A percentile compares a stretch with the other conserved stretches of the same genome.
Conservation (phyloP, 495 filamentous ascomycete genomes). For the Emericellopsis terricola region DNA sequence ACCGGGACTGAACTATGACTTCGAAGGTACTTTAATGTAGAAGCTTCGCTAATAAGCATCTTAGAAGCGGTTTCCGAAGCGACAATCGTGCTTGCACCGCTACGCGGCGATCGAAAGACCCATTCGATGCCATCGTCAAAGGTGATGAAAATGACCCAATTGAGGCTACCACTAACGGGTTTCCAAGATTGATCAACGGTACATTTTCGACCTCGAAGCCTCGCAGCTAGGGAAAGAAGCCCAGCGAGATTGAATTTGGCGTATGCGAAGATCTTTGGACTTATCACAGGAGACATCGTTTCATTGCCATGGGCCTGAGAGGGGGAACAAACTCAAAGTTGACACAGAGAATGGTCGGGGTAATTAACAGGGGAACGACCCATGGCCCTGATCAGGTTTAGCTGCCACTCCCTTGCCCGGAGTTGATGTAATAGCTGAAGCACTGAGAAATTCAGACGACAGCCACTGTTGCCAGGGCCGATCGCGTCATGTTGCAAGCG, state of each 20-base stretch:
- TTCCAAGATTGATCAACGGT: not conserved
- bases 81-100: not conserved
- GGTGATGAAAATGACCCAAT: not conserved
- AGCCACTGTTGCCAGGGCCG: too few species aligned
- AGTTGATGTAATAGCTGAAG: too few species aligned
- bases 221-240: not conserved
- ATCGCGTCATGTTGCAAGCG: too few species aligned
- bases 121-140: not conserved
- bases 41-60: not conserved
- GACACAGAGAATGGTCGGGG: too few species aligned
- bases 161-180: not conserved
- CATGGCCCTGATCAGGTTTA: too few species aligned
- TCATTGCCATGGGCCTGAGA: too few species aligned
- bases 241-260: not conserved
- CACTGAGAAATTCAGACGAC: too few species aligned
- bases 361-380: too few species aligned
- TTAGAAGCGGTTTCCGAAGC: not conserved
- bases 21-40: not conserved
- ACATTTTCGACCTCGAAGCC: not conserved
- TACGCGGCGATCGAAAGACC: not conserved
- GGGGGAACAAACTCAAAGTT: too few species aligned
- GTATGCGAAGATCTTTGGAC: not conserved
- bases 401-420: too few species aligned
- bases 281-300: too few species aligned
- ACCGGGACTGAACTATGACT: not conserved